A percentile compares a stretch with the other conserved stretches of the same genome.
Conservation (phyloP, 352 stramenopile species). For the Globisporangium uncinulatum region DNA sequence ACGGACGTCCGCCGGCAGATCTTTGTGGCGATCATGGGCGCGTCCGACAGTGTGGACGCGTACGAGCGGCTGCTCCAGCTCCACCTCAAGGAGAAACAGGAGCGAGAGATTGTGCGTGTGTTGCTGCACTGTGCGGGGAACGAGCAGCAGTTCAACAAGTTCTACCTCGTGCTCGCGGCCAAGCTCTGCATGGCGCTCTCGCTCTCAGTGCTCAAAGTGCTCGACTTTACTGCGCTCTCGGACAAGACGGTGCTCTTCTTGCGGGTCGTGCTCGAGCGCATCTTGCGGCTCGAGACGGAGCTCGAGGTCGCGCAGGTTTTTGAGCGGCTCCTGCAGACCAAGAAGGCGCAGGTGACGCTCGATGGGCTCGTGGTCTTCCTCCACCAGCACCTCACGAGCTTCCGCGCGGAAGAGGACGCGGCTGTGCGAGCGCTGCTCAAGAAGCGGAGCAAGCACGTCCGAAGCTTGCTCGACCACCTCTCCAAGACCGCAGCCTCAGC, state of each 20-base stretch:
- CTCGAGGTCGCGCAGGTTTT: constrained; percentile 67
- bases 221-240: constrained; percentile 90
- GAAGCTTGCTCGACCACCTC: constrained; percentile 61
- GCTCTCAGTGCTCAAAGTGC: constrained; percentile 87
- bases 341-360: constrained; percentile 73
- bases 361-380: constrained; percentile 71
- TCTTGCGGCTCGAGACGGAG: constrained; percentile 66
- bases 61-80: constrained; percentile 93
- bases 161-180: constrained; percentile 91
- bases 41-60: constrained; percentile 92
- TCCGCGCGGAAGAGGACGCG: no score
- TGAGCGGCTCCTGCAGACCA: constrained; percentile 68
- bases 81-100: constrained; percentile 87
- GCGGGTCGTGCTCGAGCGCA: constrained; percentile 68
- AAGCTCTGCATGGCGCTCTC: constrained; percentile 86
- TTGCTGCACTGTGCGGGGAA: constrained; percentile 91
- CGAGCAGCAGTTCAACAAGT: constrained; percentile 92
- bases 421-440: no score
- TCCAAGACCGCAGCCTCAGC: constrained; percentile 44
- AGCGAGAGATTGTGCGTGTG: constrained; percentile 94
- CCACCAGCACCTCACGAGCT: no score
- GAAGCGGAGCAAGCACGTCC: no score
- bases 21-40: constrained; percentile 97
- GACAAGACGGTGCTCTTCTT: constrained; percentile 88
- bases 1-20: constrained; percentile 93